These are phyloP conservation scores for Odontarrhena argentea DNA, from an alignment of 345 rosid species.

Conservation along the genomic window DNA sequence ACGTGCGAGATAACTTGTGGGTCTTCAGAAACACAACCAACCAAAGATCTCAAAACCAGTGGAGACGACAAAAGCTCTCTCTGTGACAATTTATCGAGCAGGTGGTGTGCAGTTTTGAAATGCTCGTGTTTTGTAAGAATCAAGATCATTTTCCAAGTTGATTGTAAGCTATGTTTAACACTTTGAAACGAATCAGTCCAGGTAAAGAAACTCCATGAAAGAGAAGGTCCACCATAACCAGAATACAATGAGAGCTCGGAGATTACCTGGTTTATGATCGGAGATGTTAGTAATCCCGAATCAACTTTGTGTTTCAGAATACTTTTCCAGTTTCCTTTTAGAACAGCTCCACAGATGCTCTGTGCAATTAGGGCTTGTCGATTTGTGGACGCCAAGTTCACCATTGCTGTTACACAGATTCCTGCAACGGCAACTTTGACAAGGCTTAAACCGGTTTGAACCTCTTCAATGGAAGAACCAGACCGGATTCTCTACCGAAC, in stretches of 20 bases:
- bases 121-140: slow-evolving; percentile 62
- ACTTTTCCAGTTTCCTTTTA: slow-evolving; percentile 73
- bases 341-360: slow-evolving; percentile 48
- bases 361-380: slow-evolving; percentile 48
- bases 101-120: slow-evolving; percentile 71
- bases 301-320: slow-evolving; percentile 46
- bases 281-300: slow-evolving; percentile 48
- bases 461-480: neutral
- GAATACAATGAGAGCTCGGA: slow-evolving; percentile 45
- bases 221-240: slow-evolving; percentile 43
- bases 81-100: slow-evolving; percentile 77
- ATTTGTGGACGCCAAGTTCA: slow-evolving; percentile 26
- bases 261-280: slow-evolving; percentile 55
- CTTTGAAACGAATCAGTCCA: slow-evolving; percentile 55
- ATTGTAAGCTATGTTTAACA: slow-evolving; percentile 61
- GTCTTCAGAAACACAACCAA: slow-evolving; percentile 49
- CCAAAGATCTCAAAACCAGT: slow-evolving; percentile 63
- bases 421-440: neutral
- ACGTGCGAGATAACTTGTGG: slow-evolving; percentile 69
- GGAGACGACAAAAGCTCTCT: slow-evolving; percentile 76
- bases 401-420: slow-evolving; percentile 21
- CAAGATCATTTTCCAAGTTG: slow-evolving; percentile 82
- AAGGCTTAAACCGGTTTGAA: slow-evolving; percentile 12
- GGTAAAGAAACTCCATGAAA: slow-evolving; percentile 62
- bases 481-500: neutral